Percentiles rank a stretch among this genome's conserved stretches.
Evolutionary conservation across 805 yeast species (phyloP).

Genomic region (Saccharomycopsis fermentans): DNA sequence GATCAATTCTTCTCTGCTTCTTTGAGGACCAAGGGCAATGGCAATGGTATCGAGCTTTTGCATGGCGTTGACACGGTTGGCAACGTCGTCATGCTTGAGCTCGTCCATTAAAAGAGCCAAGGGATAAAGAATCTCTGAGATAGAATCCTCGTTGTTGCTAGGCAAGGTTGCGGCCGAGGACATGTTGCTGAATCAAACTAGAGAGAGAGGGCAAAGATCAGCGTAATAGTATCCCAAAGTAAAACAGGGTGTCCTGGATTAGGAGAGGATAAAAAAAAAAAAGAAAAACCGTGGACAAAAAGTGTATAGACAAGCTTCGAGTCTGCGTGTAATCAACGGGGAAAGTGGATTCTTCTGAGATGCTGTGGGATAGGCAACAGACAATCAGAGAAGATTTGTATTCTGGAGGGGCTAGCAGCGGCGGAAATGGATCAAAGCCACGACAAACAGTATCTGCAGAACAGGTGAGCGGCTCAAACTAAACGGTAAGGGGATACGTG

Average conservation of each 20-base stretch:
- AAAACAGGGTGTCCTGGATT: no score
- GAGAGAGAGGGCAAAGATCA: no score
- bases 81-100: slow-evolving; percentile 89
- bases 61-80: slow-evolving; percentile 91
- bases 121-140: slow-evolving; percentile 51
- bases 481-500: neutral
- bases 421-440: no score
- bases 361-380: no score
- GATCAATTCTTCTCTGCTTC: slow-evolving; percentile 79
- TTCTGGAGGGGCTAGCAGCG: neutral
- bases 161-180: neutral
- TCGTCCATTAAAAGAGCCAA: slow-evolving; percentile 95
- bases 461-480: neutral
- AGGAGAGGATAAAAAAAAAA: no score
- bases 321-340: no score
- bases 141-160: slow-evolving; percentile 4
- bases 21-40: slow-evolving; percentile 85
- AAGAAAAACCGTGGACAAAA: no score
- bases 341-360: no score
- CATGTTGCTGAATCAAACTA: neutral
- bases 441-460: no score
- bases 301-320: no score
- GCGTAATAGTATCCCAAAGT: no score
- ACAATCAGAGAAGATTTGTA: no score
- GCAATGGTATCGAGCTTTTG: slow-evolving; percentile 90